Percentiles rank a stretch among this genome's conserved stretches.
These are phyloP conservation scores for Camellia lanceoleosa DNA, from an alignment of 148 eudicot genomes.

Conservation along the genomic window DNA sequence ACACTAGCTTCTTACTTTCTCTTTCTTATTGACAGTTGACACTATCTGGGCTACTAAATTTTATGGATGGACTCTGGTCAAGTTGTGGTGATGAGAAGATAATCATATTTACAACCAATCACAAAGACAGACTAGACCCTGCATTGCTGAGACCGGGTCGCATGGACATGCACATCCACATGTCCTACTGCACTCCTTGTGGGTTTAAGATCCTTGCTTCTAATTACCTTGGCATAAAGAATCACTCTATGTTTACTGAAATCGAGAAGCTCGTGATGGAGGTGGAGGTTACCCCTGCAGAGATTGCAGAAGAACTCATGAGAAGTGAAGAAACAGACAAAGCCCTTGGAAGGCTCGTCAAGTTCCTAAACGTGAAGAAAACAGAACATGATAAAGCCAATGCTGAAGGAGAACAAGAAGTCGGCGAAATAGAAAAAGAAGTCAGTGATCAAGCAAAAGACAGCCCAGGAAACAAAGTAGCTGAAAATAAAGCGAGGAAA, in stretches of 20 bases:
- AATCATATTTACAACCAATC: slow-evolving; percentile 18
- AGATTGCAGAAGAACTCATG: slow-evolving; percentile 27
- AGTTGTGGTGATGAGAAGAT: slow-evolving; percentile 25
- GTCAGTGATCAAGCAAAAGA: neutral
- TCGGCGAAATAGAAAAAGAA: neutral
- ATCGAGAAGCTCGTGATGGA: slow-evolving; percentile 10
- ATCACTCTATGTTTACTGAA: slow-evolving; percentile 4
- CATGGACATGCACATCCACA: slow-evolving; percentile 29
- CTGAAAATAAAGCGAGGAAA: neutral
- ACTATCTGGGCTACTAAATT: slow-evolving; percentile 19
- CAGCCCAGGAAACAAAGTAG: neutral
- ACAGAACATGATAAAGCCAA: neutral
- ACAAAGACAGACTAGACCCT: slow-evolving; percentile 22
- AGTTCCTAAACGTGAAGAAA: slow-evolving; percentile 6
- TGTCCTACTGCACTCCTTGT: slow-evolving; percentile 16
- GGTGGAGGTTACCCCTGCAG: slow-evolving; percentile 16
- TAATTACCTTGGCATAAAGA: slow-evolving; percentile 18
- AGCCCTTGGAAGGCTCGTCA: slow-evolving; percentile 13
- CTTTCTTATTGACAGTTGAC: slow-evolving; percentile 4
- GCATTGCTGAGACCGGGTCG: slow-evolving; percentile 26
- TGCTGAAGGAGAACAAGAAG: neutral
- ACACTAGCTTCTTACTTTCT: no score
- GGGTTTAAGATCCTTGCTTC: slow-evolving; percentile 23
- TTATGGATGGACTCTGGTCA: slow-evolving; percentile 23
- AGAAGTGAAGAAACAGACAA: slow-evolving; percentile 17